These are phyloP conservation scores for Exophiala calicioides DNA, from an alignment of 2,329 filamentous ascomycete species.

Conservation along the genomic window DNA sequence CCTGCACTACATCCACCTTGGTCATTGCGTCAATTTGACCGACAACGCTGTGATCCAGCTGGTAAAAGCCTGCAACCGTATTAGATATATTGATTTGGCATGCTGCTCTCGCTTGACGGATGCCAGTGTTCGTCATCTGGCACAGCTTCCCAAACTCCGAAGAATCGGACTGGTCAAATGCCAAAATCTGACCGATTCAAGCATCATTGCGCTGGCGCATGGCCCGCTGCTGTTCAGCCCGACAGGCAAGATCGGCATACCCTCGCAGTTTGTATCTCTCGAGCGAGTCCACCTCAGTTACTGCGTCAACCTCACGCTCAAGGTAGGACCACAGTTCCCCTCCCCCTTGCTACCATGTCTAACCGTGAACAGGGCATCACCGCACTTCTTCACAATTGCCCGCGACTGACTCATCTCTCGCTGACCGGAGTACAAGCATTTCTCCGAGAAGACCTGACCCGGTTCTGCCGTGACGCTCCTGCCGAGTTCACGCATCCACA, in stretches of 20 bases:
- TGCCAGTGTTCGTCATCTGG: constrained; percentile 77
- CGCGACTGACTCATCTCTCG: constrained; percentile 88
- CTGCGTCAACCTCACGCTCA: constrained; percentile 79
- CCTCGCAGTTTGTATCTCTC: constrained; percentile 50
- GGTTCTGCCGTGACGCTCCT: constrained; percentile 84
- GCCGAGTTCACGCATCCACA: constrained; percentile 93
- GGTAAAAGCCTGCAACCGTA: constrained; percentile 84
- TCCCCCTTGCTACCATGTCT: not conserved
- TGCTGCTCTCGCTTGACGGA: constrained; percentile 91
- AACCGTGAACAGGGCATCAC: constrained; percentile 71
- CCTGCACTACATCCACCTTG: constrained; percentile 91
- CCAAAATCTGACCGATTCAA: constrained; percentile 81
- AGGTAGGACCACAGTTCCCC: constrained; percentile 56
- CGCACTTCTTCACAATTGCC: constrained; percentile 83
- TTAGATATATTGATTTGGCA: constrained; percentile 96
- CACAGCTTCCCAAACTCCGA: constrained; percentile 86
- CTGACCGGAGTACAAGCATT: constrained; percentile 93
- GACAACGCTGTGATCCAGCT: constrained; percentile 83
- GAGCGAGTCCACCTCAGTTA: constrained; percentile 97
- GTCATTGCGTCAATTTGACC: constrained; percentile 89
- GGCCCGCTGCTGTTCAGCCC: constrained; percentile 53
- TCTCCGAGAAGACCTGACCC: constrained; percentile 77
- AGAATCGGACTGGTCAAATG: constrained; percentile 96
- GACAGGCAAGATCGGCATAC: constrained; percentile 22
- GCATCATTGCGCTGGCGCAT: constrained; percentile 79